These are phyloP conservation scores for Aspergillus biplanus DNA, from an alignment of 495 filamentous ascomycete genomes.

Conservation along the genomic window DNA sequence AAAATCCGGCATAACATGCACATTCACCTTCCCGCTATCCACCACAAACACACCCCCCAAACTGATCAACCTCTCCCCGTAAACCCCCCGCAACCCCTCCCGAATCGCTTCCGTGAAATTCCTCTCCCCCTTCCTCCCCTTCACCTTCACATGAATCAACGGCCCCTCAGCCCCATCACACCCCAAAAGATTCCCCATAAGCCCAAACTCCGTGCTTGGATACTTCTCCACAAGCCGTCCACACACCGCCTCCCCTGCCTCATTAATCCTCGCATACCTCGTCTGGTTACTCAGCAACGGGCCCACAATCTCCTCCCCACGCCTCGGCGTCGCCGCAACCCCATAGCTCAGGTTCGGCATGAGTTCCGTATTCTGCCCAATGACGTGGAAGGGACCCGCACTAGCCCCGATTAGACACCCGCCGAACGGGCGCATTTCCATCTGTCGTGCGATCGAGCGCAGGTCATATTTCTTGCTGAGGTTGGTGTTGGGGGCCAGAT, in stretches of 20 bases:
- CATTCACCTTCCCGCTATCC: constrained; percentile 35
- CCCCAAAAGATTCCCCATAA: constrained; percentile 47
- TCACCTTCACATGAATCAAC: constrained; percentile 38
- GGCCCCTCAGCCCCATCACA: constrained; percentile 33
- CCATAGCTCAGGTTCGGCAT: constrained; percentile 39
- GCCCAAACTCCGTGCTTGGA: constrained; percentile 32
- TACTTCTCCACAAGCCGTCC: too few relatives aligned
- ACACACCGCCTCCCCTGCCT: too few relatives aligned
- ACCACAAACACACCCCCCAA: constrained; percentile 44
- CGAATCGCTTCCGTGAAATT: constrained; percentile 41
- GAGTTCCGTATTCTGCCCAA: constrained; percentile 43
- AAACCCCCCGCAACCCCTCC: constrained; percentile 24
- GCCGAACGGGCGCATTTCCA: constrained; percentile 33
- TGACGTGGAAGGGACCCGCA: constrained; percentile 44
- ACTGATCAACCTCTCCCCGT: constrained; percentile 36
- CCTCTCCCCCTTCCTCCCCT: constrained; percentile 26
- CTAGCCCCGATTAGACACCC: constrained; percentile 41
- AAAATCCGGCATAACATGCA: constrained; percentile 53
- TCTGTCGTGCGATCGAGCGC: constrained; percentile 31
- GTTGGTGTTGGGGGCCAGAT: constrained; percentile 39
- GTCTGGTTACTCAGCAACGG: not conserved
- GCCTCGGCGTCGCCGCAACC: not conserved
- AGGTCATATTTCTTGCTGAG: constrained; percentile 37
- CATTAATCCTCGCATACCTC: not conserved
- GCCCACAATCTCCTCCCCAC: too few relatives aligned